Evolutionary conservation across 2,329 filamentous ascomycete species (phyloP), one percentile per base, ranked within the genome.

Genomic region (Arthrobotrys megalospora): DNA sequence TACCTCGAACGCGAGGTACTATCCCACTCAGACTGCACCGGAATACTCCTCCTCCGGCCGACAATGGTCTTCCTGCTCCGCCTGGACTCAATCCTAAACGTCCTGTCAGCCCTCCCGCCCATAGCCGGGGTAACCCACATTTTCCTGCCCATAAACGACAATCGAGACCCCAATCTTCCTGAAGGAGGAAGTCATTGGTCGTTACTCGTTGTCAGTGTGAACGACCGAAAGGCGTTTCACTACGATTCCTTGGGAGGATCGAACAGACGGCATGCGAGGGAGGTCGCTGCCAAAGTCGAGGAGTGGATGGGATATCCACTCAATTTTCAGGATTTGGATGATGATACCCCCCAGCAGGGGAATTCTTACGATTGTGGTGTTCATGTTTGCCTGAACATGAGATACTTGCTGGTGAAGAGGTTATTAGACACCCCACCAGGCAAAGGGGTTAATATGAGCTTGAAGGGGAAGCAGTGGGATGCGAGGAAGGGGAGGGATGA

Each of bases 111-210:
- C 88, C 90, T 79, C 93, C 92, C 0, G 89, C 98, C 0, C 94
- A 95, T 5, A 87, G 96, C 83, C 43, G 88, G 88, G 68, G 92
- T 93, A 48, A 96, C 94, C 3, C 96, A 99, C 85, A 91, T 97
- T 81, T 99, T 99, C 86, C 89, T 99, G 1, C 96, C 96, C 19
- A 91, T 99, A 84, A 98, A 97, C 85, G 94, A 99, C 85, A 92
- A 91, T 82, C 88, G 89, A 55, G 93, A 93, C 81, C 89, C 92
- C 58, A 89, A 88, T 62, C 86, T 91, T 71, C 91, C 93, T n/a
- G 94, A 97, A 85, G 93, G 93, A 47, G 96, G 96, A 45, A 92
- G 92, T 2, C 96, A 99, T 84, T 99, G 96, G 96, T 97, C 93
- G 0, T 87, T 99, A 0, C 90, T 99, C 0, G 89, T 99, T 1